These are phyloP conservation scores for Metschnikowia arizonensis DNA, from an alignment of 805 yeast species.

Conservation along the genomic window DNA sequence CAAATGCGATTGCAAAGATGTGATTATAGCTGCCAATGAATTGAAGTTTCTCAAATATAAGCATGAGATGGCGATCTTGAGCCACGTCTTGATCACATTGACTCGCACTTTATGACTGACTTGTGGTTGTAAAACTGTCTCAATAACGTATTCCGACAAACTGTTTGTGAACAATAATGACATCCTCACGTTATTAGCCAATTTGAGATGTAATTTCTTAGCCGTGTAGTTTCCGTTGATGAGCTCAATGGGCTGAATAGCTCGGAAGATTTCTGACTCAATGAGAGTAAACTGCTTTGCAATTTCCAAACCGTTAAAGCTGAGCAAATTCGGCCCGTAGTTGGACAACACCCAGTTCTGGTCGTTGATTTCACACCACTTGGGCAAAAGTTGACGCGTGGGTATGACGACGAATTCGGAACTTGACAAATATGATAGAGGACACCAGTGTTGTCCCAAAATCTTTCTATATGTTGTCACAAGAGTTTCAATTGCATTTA, in stretches of 20 bases:
- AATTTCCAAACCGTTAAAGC: conserved; percentile 65
- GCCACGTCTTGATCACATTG: conserved; percentile 61
- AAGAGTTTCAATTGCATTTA: conserved; percentile 44
- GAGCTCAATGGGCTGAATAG: conserved; percentile 62
- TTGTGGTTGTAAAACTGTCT: conserved; percentile 56
- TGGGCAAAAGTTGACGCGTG: conserved; percentile 35
- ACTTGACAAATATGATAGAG: conserved; percentile 26
- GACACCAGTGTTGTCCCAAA: conserved; percentile 48
- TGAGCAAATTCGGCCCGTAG: conserved; percentile 49
- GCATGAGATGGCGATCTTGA: conserved; percentile 69
- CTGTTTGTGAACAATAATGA: conserved; percentile 67
- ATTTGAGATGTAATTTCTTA: conserved; percentile 51
- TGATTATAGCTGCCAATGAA: conserved; percentile 73
- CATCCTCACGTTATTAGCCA: conserved; percentile 60
- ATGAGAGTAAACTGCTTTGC: conserved; percentile 74
- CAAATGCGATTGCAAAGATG: conserved; percentile 69
- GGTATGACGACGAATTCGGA: conserved; percentile 29
- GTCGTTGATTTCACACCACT: conserved; percentile 50
- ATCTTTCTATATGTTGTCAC: conserved; percentile 51
- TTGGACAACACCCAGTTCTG: conserved; percentile 56
- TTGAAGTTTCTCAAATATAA: conserved; percentile 71
- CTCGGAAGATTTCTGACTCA: conserved; percentile 63
- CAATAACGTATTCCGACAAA: conserved; percentile 68
- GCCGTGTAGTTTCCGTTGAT: conserved; percentile 60
- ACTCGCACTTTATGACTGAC: conserved; percentile 47